phyloP scores from a whole-genome alignment of 2,329 filamentous ascomycete species.

The Diaporthe humulicola region DNA sequence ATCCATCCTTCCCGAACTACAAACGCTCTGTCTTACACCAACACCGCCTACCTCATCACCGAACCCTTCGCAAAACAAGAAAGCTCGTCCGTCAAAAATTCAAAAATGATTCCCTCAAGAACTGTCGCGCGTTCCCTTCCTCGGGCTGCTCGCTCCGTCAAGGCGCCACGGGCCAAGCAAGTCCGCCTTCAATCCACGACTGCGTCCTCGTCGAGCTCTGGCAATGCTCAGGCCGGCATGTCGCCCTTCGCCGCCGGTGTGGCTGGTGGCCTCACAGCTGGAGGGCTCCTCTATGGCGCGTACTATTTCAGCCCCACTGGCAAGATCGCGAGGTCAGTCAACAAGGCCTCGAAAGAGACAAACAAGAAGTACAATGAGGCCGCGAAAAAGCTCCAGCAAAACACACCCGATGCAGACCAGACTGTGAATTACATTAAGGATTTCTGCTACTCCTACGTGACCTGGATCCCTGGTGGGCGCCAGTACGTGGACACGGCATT shows the following conservation, averaged over 20 bases:
- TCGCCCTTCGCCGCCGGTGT: slow-evolving; percentile 30
- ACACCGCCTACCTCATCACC: background rate
- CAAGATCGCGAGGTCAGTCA: slow-evolving; percentile 44
- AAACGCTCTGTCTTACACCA: background rate
- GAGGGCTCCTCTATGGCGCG: slow-evolving; percentile 34
- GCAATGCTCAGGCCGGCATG: background rate
- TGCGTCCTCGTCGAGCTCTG: slow-evolving; percentile 25
- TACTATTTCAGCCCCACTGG: slow-evolving; percentile 50
- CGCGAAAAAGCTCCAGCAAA: slow-evolving; percentile 70
- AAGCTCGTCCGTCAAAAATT: background rate
- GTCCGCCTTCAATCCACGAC: slow-evolving; percentile 38
- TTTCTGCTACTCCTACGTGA: slow-evolving; percentile 76
- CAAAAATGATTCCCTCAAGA: slow-evolving; percentile 37
- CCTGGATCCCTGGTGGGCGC: slow-evolving; percentile 78
- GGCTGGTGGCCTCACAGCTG: slow-evolving; percentile 35
- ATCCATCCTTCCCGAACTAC: background rate
- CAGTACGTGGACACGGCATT: slow-evolving; percentile 78
- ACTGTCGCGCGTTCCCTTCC: slow-evolving; percentile 35
- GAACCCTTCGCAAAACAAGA: background rate
- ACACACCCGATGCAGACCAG: slow-evolving; percentile 75
- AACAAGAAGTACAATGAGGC: slow-evolving; percentile 72
- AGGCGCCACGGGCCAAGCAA: slow-evolving; percentile 19
- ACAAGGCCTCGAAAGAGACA: slow-evolving; percentile 62
- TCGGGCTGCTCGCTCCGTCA: slow-evolving; percentile 29
- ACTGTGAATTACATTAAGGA: slow-evolving; percentile 75